Percentiles rank a stretch among this genome's conserved stretches.
Conservation (phyloP, 345 rosid species). For the Trapa incisa region DNA sequence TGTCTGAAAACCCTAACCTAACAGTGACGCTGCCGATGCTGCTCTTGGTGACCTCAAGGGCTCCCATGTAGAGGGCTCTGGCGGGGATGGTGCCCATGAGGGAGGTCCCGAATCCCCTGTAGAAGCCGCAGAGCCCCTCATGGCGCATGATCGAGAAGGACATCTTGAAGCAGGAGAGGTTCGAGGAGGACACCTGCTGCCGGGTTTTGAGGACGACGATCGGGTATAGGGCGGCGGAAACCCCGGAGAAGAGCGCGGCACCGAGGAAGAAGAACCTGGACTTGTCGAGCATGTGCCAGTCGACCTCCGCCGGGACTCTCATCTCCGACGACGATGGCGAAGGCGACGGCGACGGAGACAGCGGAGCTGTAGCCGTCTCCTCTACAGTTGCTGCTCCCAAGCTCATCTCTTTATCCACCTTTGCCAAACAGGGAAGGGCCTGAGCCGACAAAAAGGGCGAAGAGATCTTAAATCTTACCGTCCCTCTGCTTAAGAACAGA, state of each 20-base stretch:
- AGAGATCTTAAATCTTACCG: background rate
- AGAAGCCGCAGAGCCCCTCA: conserved; percentile 75
- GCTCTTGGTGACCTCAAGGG: conserved; percentile 79
- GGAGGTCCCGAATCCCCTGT: conserved; percentile 82
- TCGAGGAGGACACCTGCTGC: conserved; percentile 57
- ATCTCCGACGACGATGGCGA: conserved; percentile 25
- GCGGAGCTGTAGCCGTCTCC: conserved; percentile 41
- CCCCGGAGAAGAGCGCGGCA: conserved; percentile 81
- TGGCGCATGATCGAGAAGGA: conserved; percentile 45
- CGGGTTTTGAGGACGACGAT: conserved; percentile 72
- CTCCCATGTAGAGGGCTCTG: conserved; percentile 84
- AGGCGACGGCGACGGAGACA: too few relatives aligned
- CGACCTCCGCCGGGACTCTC: conserved; percentile 69
- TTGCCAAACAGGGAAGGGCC: background rate
- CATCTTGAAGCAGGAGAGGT: conserved; percentile 44
- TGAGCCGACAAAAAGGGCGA: background rate
- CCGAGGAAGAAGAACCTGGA: conserved; percentile 83
- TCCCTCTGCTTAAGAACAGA: background rate
- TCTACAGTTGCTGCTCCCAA: conserved; percentile 41
- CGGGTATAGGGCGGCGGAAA: conserved; percentile 85
- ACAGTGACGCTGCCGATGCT: conserved; percentile 54
- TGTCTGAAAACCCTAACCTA: conserved; percentile 66
- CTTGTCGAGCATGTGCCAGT: conserved; percentile 96
- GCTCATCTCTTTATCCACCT: conserved; percentile 72
- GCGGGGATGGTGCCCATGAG: conserved; percentile 87